Conservation (phyloP, 208 protist genomes). For the Leishmania amazonensis region DNA sequence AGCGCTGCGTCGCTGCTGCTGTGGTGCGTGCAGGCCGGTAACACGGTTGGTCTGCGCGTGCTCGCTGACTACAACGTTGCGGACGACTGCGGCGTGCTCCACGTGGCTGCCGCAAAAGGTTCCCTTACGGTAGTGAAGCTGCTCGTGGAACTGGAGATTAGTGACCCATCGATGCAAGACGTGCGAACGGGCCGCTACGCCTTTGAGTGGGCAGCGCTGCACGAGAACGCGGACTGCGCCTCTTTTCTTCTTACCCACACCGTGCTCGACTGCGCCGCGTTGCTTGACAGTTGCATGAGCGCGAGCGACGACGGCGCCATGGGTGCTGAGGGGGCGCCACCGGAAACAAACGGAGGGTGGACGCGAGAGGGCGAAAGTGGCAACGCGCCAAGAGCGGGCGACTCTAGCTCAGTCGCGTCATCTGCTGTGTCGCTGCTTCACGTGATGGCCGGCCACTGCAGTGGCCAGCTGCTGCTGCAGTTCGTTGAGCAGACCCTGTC, state of each 20-base stretch:
- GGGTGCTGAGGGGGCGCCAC: not conserved
- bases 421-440: slow-evolving; percentile 33
- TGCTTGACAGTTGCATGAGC: slow-evolving; percentile 10
- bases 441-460: slow-evolving; percentile 48
- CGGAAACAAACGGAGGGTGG: not conserved
- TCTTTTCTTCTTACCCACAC: slow-evolving; percentile 61
- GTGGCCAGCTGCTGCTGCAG: slow-evolving; percentile 44
- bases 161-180: slow-evolving; percentile 35
- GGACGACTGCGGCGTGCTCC: slow-evolving; percentile 69
- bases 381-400: not conserved
- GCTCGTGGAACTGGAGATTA: slow-evolving; percentile 75
- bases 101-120: slow-evolving; percentile 60
- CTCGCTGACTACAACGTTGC: slow-evolving; percentile 77
- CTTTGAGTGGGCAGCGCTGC: slow-evolving; percentile 69
- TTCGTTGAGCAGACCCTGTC: slow-evolving; percentile 46
- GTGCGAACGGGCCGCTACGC: slow-evolving; percentile 44
- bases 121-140: slow-evolving; percentile 56
- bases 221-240: slow-evolving; percentile 50
- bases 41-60: slow-evolving; percentile 73
- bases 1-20: slow-evolving; percentile 35
- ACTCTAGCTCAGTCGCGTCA: not conserved
- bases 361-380: not conserved
- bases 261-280: slow-evolving; percentile 13
- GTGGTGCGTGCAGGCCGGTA: slow-evolving; percentile 72
- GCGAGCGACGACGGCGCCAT: not conserved